Evolutionary conservation across 768 basidiomycete species (phyloP).

Genomic region (Piloderma croceum): DNA sequence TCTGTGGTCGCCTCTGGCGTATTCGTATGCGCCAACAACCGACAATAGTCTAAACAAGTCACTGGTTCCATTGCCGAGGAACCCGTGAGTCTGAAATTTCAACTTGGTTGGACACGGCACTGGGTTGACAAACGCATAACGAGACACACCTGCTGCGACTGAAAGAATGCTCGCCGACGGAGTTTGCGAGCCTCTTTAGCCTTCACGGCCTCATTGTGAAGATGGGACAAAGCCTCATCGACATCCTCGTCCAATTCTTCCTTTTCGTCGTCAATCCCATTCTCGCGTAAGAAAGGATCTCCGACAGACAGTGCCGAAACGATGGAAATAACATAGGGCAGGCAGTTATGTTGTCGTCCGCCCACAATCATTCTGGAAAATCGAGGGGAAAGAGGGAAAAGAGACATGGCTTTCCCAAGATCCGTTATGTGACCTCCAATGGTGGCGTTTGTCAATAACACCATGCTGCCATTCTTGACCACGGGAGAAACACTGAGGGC

Average conservation of each 20-base stretch:
- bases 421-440: constrained; percentile 72
- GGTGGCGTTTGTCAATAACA: constrained; percentile 14
- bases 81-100: constrained; percentile 57
- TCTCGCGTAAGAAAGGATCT: constrained; percentile 90
- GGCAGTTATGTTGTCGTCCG: constrained; percentile 77
- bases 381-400: constrained; percentile 90
- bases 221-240: constrained; percentile 33
- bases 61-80: constrained; percentile 74
- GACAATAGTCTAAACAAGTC: constrained; percentile 86
- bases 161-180: constrained; percentile 74
- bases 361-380: constrained; percentile 95
- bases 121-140: neutral
- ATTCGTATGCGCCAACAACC: constrained; percentile 96
- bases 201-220: constrained; percentile 42
- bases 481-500: constrained; percentile 48
- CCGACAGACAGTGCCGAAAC: constrained; percentile 92
- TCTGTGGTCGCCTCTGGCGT: constrained; percentile 67
- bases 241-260: constrained; percentile 35
- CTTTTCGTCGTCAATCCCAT: constrained; percentile 46
- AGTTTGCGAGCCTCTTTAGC: constrained; percentile 54
- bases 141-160: constrained; percentile 64
- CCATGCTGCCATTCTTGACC: constrained; percentile 5
- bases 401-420: constrained; percentile 85
- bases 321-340: constrained; percentile 87
- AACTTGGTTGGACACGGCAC: constrained; percentile 5